These are phyloP conservation scores for Glebionis coronaria DNA, from an alignment of 129 eudicot species.

Conservation along the genomic window DNA sequence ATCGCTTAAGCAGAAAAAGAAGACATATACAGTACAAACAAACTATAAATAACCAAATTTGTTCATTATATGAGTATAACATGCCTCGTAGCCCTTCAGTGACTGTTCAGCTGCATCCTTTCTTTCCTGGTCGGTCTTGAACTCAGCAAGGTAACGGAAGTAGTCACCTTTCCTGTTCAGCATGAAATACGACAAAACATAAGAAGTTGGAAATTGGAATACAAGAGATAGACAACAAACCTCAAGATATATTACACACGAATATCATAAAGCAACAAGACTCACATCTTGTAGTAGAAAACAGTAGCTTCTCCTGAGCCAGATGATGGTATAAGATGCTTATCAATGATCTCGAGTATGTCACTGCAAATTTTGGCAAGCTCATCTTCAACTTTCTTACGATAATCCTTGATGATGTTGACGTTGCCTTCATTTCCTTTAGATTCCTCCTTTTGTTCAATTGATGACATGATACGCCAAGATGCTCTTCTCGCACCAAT, in stretches of 20 bases:
- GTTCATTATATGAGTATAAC: slow-evolving; percentile 19
- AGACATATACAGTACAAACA: not conserved
- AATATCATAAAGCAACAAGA: slow-evolving; percentile 2
- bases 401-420: slow-evolving; percentile 70
- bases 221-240: not conserved
- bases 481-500: slow-evolving; percentile 94
- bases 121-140: slow-evolving; percentile 77
- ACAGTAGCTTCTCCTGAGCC: slow-evolving; percentile 87
- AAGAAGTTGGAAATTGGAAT: slow-evolving; percentile 5
- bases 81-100: slow-evolving; percentile 90
- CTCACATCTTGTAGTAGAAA: slow-evolving; percentile 90
- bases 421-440: slow-evolving; percentile 81
- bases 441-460: slow-evolving; percentile 92
- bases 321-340: slow-evolving; percentile 75
- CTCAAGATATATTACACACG: not conserved
- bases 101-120: slow-evolving; percentile 91
- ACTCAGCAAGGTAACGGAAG: slow-evolving; percentile 95
- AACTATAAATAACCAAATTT: not conserved
- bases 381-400: slow-evolving; percentile 91
- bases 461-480: slow-evolving; percentile 97
- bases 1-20: not conserved
- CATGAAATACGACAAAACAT: slow-evolving; percentile 6
- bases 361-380: slow-evolving; percentile 82
- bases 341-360: slow-evolving; percentile 78
- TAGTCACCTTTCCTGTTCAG: slow-evolving; percentile 91